Evolutionary conservation across 192 early-diverging fungal genomes (phyloP).

Genomic region (Diversispora epigaea): DNA sequence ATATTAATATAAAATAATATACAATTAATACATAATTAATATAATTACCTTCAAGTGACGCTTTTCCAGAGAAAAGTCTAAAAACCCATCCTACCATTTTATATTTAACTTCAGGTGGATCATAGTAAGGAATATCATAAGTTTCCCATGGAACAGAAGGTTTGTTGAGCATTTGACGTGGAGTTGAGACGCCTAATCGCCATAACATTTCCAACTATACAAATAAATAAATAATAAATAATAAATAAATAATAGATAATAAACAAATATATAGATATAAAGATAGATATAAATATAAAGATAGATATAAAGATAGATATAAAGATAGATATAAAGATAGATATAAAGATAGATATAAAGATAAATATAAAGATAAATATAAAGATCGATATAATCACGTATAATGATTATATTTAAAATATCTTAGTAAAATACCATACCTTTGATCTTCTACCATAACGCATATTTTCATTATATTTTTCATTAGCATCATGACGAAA

Average conservation of each 20-base stretch:
- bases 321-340: too few relatives aligned
- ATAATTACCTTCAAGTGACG: conserved; percentile 57
- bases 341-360: too few relatives aligned
- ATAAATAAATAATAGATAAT: too few relatives aligned
- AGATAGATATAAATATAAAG: too few relatives aligned
- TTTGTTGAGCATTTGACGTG: conserved; percentile 43
- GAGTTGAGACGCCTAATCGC: conserved; percentile 56
- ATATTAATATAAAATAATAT: too few relatives aligned
- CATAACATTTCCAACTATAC: conserved; percentile 53
- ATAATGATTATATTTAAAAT: neutral
- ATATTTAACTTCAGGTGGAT: conserved; percentile 47
- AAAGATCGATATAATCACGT: too few relatives aligned
- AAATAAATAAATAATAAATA: too few relatives aligned
- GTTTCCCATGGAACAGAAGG: conserved; percentile 60
- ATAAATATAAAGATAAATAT: too few relatives aligned
- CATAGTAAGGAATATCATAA: conserved; percentile 38
- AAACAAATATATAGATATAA: too few relatives aligned
- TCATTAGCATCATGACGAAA: conserved; percentile 56
- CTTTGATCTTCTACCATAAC: conserved; percentile 64
- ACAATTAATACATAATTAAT: conserved; percentile 1
- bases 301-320: too few relatives aligned
- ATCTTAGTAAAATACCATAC: neutral
- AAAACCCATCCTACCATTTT: conserved; percentile 61
- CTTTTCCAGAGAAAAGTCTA: conserved; percentile 58
- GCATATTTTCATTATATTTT: conserved; percentile 59